These are phyloP conservation scores for Atalantia buxifolia DNA, from an alignment of 345 rosid genomes.

Conservation along the genomic window DNA sequence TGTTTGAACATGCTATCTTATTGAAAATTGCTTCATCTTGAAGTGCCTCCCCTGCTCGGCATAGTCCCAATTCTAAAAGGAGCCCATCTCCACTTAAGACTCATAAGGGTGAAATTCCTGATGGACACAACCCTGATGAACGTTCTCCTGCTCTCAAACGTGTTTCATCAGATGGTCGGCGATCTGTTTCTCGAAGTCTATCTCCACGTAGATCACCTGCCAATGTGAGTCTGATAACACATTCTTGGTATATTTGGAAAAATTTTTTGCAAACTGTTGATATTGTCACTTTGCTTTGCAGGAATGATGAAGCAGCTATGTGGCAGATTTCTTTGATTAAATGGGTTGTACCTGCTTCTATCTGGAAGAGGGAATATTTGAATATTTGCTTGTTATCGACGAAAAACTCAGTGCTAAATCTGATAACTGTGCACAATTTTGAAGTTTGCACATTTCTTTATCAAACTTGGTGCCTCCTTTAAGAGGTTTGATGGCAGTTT, in stretches of 20 bases:
- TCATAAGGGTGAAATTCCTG: slow-evolving; percentile 36
- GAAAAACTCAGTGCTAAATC: neutral
- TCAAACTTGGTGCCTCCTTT: neutral
- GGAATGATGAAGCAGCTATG: slow-evolving; percentile 5
- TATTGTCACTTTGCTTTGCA: neutral
- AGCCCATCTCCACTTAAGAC: slow-evolving; percentile 36
- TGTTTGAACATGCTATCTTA: neutral
- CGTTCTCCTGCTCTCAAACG: slow-evolving; percentile 35
- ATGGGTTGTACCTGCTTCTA: slow-evolving; percentile 7
- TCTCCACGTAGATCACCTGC: slow-evolving; percentile 24
- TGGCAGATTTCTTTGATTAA: neutral
- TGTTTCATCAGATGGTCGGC: slow-evolving; percentile 32
- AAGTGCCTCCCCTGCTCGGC: slow-evolving; percentile 42
- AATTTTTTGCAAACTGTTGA: slow-evolving; percentile 2
- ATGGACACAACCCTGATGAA: slow-evolving; percentile 24
- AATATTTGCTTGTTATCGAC: neutral
- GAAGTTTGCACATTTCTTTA: neutral
- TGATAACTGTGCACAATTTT: neutral
- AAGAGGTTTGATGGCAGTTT: neutral
- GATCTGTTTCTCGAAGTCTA: slow-evolving; percentile 34
- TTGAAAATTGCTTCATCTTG: neutral
- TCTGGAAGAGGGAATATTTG: neutral
- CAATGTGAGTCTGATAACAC: slow-evolving; percentile 20
- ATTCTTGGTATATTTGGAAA: neutral
- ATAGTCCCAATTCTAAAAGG: slow-evolving; percentile 35